Conservation (phyloP, 2,329 filamentous ascomycete genomes). For the Penicillium frequentans region DNA sequence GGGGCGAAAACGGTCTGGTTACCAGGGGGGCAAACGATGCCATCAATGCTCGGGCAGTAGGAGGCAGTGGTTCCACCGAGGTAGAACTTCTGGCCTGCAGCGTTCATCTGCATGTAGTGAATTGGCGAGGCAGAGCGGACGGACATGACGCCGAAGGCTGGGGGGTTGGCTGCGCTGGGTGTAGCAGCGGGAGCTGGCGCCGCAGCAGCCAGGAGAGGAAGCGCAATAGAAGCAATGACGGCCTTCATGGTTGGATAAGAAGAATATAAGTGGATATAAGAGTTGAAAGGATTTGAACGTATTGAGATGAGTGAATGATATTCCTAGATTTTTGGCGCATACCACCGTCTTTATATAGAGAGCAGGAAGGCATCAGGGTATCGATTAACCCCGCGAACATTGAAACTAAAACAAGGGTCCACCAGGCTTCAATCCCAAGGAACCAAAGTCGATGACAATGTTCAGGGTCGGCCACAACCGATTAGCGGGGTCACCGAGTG, state of each 20-base stretch:
- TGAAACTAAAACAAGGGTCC: background rate
- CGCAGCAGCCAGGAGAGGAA: slow-evolving; percentile 30
- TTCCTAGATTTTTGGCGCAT: background rate
- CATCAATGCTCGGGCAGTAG: slow-evolving; percentile 49
- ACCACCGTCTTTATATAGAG: background rate
- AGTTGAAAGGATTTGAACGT: background rate
- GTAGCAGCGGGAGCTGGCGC: slow-evolving; percentile 15
- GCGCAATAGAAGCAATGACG: slow-evolving; percentile 21
- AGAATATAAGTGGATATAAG: background rate
- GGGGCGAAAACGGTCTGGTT: slow-evolving; percentile 49
- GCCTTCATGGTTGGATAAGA: slow-evolving; percentile 24
- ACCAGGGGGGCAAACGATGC: slow-evolving; percentile 46
- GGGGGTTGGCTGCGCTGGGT: slow-evolving; percentile 7
- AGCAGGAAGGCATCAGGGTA: background rate
- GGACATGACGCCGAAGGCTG: slow-evolving; percentile 46
- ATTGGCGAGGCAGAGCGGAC: slow-evolving; percentile 50
- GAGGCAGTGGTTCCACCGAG: slow-evolving; percentile 48
- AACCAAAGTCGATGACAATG: slow-evolving; percentile 1
- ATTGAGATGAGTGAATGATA: background rate
- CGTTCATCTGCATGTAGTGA: slow-evolving; percentile 50
- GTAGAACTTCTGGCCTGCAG: slow-evolving; percentile 51
- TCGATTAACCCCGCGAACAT: background rate
- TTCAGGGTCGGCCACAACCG: slow-evolving; percentile 2
- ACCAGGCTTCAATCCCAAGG: background rate
- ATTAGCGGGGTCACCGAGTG: background rate